Percentiles rank a stretch among this genome's conserved stretches.
phyloP scores from a whole-genome alignment of 768 basidiomycete genomes.

The Phanerochaete sordida region DNA sequence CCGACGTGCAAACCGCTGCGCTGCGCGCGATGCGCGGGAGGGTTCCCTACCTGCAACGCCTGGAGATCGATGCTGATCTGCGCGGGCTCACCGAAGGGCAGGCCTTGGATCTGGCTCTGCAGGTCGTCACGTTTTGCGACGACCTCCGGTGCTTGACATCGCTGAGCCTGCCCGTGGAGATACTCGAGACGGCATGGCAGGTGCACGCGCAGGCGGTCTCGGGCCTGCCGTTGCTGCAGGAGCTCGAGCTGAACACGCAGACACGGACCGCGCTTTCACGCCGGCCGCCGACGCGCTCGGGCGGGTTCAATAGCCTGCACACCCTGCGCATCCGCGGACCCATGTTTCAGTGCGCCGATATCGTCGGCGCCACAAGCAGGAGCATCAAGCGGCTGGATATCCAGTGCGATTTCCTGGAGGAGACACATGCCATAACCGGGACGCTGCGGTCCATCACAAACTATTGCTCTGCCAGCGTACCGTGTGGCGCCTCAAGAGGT shows the following conservation, averaged over 20 bases:
- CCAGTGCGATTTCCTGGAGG: not conserved
- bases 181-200: slow-evolving; percentile 1
- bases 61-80: not conserved
- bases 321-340: not conserved
- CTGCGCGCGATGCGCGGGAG: not conserved
- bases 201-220: not conserved
- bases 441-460: not conserved
- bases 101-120: slow-evolving; percentile 3
- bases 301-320: not conserved
- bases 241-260: not conserved
- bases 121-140: not conserved
- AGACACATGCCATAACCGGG: not conserved
- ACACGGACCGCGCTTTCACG: not conserved
- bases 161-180: slow-evolving; percentile 2
- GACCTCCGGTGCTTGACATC: not conserved
- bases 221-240: not conserved
- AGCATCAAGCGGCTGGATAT: not conserved
- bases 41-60: slow-evolving; percentile 1
- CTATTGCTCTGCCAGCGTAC: too few species aligned
- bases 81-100: slow-evolving; percentile 1
- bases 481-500: too few species aligned
- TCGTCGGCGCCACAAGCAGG: not conserved
- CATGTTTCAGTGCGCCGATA: not conserved
- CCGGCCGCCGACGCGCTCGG: not conserved
- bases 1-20: not conserved